Evolutionary conservation across 1,284 basidiomycete species (phyloP), one percentile per base, ranked within the genome.

Genomic region (Ustilago crameri): DNA sequence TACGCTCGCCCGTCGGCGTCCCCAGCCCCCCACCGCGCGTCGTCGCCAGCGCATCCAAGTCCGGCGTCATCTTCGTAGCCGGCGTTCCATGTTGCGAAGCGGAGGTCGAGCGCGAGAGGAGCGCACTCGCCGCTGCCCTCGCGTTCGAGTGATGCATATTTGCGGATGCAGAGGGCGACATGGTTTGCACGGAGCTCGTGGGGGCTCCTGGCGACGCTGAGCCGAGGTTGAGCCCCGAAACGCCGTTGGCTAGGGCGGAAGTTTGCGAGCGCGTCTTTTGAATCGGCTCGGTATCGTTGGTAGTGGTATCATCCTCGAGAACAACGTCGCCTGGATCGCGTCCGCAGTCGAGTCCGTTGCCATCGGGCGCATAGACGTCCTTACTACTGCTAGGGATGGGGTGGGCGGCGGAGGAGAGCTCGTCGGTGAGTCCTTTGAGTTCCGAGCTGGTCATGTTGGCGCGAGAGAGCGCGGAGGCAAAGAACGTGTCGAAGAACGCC

Each of bases 1-100:
- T 80, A 34, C 60, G 57, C 15, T 75, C 75, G 9, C 78, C 78
- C 2, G 78, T 79, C 2, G 78, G 78, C 2, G 78, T 80, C 15
- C 78, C 78, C 4, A 80, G 51, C 0, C 78, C 78, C 9, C 78
- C 78, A 3, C 78, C 78, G 17, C 73, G 67, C 0, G 65, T 74
- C 18, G 55, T 56, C 3, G 65, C 61, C 9, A 68, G 40, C 8
- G 53, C 9, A 23, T 65, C 62, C 9, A 66, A 45, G 2, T 73
- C 56, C 10, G 54, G 22, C 0, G 37, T 37, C 20, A 63, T 59
- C 8, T 35, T 20, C 1, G 61, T 64, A 0, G 52, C 35, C 0
- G 61, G 44, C 8, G 43, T n/a, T 2, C 60, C 66, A 34, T 70
- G 47, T 15, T 45, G 43, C 9, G 5, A 51, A 3, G 18, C 34